A percentile compares a stretch with the other conserved stretches of the same genome.
Evolutionary conservation across 306 rosid genomes (phyloP).

Genomic region (Medicago arabica): DNA sequence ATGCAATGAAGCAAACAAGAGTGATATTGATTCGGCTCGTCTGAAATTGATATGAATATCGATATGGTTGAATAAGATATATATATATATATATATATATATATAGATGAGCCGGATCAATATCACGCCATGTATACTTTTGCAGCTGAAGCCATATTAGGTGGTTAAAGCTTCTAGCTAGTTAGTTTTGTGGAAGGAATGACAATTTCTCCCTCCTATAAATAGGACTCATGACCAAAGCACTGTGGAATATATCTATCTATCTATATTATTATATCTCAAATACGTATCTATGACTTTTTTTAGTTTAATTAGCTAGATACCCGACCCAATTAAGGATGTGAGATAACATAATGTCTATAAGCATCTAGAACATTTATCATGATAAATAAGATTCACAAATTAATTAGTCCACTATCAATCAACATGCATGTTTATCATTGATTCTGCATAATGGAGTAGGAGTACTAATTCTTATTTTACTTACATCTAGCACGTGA

Average conservation of each 20-base stretch:
- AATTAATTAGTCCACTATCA: constrained; percentile 1
- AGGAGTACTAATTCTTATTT: background rate
- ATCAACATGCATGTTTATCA: background rate
- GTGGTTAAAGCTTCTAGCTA: background rate
- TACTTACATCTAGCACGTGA: background rate
- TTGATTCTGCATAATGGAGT: background rate
- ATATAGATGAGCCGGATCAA: constrained; percentile 61
- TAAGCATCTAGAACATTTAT: background rate
- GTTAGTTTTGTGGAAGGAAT: constrained; percentile 24
- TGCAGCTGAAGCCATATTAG: constrained; percentile 44
- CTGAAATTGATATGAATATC: constrained; percentile 5
- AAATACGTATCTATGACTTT: background rate
- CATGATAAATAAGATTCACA: background rate
- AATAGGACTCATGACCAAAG: constrained; percentile 41
- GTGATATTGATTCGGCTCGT: constrained; percentile 87
- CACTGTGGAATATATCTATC: background rate
- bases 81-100: no score
- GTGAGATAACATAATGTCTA: background rate
- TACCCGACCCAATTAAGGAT: background rate
- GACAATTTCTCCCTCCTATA: constrained; percentile 30
- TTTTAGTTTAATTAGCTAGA: background rate
- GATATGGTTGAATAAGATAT: background rate
- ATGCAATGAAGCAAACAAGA: constrained; percentile 69
- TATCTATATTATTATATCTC: background rate
- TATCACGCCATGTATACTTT: constrained; percentile 70